Evolutionary conservation across 73 alveolate genomes (phyloP).

Genomic region (Symbiodinium pilosum): DNA sequence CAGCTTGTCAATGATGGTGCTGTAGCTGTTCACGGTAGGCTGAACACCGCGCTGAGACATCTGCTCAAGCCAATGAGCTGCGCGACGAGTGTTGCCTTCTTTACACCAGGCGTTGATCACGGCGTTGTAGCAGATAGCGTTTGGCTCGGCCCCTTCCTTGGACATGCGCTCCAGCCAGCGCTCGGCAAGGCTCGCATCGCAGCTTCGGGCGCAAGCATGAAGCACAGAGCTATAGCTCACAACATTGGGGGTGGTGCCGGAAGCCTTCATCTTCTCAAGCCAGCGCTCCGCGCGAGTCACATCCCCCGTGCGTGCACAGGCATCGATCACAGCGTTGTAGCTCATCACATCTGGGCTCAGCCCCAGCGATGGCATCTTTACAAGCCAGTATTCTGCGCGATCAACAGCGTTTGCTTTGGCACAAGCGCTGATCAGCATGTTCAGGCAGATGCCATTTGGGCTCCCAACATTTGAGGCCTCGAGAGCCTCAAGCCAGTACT

Average conservation of each 20-base stretch:
- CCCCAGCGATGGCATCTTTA: constrained; percentile 45
- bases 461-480: constrained; percentile 73
- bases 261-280: constrained; percentile 89
- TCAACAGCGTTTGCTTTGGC: constrained; percentile 83
- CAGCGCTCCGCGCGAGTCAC: constrained; percentile 73
- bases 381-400: constrained; percentile 89
- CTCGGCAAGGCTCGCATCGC: constrained; percentile 84
- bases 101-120: constrained; percentile 90
- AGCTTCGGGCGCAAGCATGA: constrained; percentile 93
- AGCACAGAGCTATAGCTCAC: constrained; percentile 94
- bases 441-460: constrained; percentile 88
- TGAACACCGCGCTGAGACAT: constrained; percentile 70
- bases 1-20: constrained; percentile 93
- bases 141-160: constrained; percentile 91
- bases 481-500: constrained; percentile 81
- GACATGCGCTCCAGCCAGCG: constrained; percentile 63
- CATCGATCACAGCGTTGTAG: constrained; percentile 93
- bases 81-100: constrained; percentile 83
- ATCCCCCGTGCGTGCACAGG: constrained; percentile 85
- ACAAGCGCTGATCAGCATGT: constrained; percentile 90
- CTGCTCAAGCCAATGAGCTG: constrained; percentile 62
- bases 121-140: constrained; percentile 89
- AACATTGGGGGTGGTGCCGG: constrained; percentile 79
- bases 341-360: constrained; percentile 88
- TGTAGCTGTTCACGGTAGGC: constrained; percentile 95